These are phyloP conservation scores for Lichtheimia ramosa DNA, from an alignment of 371 early-diverging fungal genomes.

Conservation along the genomic window DNA sequence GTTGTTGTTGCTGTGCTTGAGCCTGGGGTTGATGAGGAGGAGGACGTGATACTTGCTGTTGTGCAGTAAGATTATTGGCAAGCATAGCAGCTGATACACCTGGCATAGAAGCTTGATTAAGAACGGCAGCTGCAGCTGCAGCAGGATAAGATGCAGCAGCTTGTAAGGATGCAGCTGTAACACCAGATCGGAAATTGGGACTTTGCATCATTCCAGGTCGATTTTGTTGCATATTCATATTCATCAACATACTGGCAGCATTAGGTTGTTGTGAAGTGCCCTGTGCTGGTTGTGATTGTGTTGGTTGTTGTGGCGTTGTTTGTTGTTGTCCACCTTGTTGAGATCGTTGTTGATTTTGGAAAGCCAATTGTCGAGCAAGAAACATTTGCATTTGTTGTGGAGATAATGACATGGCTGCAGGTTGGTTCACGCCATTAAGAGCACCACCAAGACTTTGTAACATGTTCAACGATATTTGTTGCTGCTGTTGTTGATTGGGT, in stretches of 20 bases:
- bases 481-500: conserved; percentile 15
- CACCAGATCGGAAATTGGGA: conserved; percentile 6
- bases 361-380: conserved; percentile 27
- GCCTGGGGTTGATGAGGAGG: conserved; percentile 15
- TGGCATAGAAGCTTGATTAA: conserved; percentile 12
- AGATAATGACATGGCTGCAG: conserved; percentile 20
- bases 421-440: conserved; percentile 13
- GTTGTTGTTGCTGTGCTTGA: conserved; percentile 14
- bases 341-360: conserved; percentile 28
- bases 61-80: conserved; percentile 16
- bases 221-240: conserved; percentile 9
- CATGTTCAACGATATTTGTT: conserved; percentile 27
- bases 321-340: conserved; percentile 12
- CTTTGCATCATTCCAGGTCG: conserved; percentile 7
- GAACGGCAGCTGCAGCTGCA: conserved; percentile 4
- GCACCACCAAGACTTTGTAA: conserved; percentile 23
- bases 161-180: conserved; percentile 14
- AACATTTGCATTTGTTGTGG: conserved; percentile 37
- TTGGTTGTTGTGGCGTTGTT: conserved; percentile 15
- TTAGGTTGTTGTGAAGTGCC: conserved; percentile 19
- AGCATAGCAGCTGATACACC: conserved; percentile 13
- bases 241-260: conserved; percentile 7
- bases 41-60: conserved; percentile 3
- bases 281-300: conserved; percentile 20
- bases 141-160: conserved; percentile 2